phyloP scores from a whole-genome alignment of 768 basidiomycete species.

The Phaeotremella skinneri region DNA sequence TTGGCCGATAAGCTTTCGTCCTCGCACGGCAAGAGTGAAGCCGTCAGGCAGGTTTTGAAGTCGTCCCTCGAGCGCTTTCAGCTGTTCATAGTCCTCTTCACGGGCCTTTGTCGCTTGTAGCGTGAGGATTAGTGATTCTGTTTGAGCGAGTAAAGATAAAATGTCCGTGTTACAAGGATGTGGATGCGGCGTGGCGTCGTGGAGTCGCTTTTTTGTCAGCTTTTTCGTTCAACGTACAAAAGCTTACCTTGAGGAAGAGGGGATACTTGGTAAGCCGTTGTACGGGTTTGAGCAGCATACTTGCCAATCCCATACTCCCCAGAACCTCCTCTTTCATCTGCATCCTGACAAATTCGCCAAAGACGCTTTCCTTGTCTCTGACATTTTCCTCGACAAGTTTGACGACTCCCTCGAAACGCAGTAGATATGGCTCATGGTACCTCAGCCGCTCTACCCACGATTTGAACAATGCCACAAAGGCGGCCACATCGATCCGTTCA shows the following conservation, averaged over 20 bases:
- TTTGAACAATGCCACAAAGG: constrained; percentile 62
- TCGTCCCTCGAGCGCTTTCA: constrained; percentile 62
- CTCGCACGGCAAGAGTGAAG: constrained; percentile 63
- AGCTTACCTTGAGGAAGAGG: constrained; percentile 67
- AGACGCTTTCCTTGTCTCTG: constrained; percentile 62
- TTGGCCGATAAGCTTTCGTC: constrained; percentile 70
- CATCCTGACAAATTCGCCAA: constrained; percentile 79
- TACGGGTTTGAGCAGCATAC: constrained; percentile 72
- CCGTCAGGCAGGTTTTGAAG: constrained; percentile 63
- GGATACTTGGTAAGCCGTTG: constrained; percentile 70
- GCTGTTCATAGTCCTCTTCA: constrained; percentile 78
- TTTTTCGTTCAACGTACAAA: constrained; percentile 7
- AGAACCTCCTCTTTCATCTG: constrained; percentile 57
- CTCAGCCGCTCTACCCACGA: constrained; percentile 67
- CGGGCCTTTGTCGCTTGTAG: constrained; percentile 80
- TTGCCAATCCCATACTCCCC: constrained; percentile 64
- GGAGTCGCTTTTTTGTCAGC: constrained; percentile 59
- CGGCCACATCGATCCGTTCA: constrained; percentile 54
- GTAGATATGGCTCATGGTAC: constrained; percentile 82
- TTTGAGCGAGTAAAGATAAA: constrained; percentile 62
- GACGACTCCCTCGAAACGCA: constrained; percentile 64
- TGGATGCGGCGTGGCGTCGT: constrained; percentile 65
- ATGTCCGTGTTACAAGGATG: constrained; percentile 72
- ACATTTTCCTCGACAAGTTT: constrained; percentile 58
- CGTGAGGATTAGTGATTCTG: constrained; percentile 68